Evolutionary conservation across 805 yeast species (phyloP).

Genomic region (Saturnispora besseyi): DNA sequence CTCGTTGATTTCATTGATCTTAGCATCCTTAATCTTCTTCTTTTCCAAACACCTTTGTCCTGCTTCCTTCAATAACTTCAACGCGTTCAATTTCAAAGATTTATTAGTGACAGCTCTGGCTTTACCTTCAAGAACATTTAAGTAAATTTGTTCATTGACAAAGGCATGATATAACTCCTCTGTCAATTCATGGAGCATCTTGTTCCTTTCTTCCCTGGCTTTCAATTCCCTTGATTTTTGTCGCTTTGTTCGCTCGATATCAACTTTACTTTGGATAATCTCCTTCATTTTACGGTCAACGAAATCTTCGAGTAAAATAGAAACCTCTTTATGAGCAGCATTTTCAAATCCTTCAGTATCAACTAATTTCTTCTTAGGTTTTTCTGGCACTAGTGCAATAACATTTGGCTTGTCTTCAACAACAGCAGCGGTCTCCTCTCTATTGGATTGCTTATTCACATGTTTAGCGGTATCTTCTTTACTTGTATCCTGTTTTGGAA

Average conservation of each 20-base stretch:
- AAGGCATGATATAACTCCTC: conserved; percentile 51
- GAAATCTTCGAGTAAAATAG: conserved; percentile 18
- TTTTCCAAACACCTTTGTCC: conserved; percentile 21
- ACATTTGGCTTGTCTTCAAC: background rate
- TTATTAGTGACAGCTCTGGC: conserved; percentile 36
- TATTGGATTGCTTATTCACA: background rate
- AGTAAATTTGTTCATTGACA: conserved; percentile 45
- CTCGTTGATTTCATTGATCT: conserved; percentile 29
- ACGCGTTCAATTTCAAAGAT: conserved; percentile 24
- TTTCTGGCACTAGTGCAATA: background rate
- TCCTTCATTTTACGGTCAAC: conserved; percentile 23
- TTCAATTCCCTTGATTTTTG: conserved; percentile 9
- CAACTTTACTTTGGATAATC: background rate
- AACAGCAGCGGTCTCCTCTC: background rate
- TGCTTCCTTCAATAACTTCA: conserved; percentile 27
- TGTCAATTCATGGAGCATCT: conserved; percentile 28
- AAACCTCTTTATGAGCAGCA: conserved; percentile 25
- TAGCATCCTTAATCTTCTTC: conserved; percentile 29
- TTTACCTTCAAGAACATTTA: conserved; percentile 32
- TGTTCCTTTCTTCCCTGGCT: conserved; percentile 23
- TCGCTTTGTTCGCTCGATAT: background rate
- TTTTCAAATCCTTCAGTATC: conserved; percentile 23
- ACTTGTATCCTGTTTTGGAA: background rate
- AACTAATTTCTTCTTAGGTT: conserved; percentile 16
- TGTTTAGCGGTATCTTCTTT: background rate